Evolutionary conservation across 1,139 yeast genomes (phyloP), one percentile per base, ranked within the genome.

Genomic region (Casaregolazyma suthepensis): DNA sequence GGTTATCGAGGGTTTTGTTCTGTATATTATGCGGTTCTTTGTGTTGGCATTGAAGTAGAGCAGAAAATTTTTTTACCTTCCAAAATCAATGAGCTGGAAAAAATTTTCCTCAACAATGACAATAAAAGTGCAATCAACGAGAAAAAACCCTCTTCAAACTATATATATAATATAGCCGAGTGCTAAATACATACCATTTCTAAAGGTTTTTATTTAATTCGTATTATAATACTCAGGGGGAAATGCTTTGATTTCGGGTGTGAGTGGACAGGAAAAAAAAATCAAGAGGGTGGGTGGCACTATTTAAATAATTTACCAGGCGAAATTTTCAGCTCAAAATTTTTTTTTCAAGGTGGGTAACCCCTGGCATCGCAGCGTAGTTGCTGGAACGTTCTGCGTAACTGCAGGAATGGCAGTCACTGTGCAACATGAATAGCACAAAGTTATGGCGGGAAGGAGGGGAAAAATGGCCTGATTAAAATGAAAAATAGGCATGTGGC

Each of bases 171-270:
- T 44, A 22, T 2, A 13, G 13, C 13, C 9, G 17, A 35, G 17
- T 9, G 17, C n/a, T 17, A 15, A 13, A 40, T 29, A 66, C 70
- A 37, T 63, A 66, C 71, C 73, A 70, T 70, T 67, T 60, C 67
- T 61, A 59, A 52, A 60, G 51, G 59, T 53, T 52, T 52, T 59
- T 68, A 62, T 59, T 51, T 59, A 48, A 61, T 55, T 52, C 52
- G 15, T 35, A 13, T 45, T 15, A 29, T 45, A 56, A 57, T 60
- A 67, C 74, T 70, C 74, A 71, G 74, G 61, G 60, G 65, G 73
- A 71, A 70, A 70, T 70, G 74, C 74, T 56, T 47, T 61, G 68
- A 71, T 69, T 68, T 69, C 72, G 61, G 74, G 75, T 71, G 74
- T 71, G 75, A 71, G 75, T 64, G 59, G 73, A 71, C 71, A 61